Evolutionary conservation across 164 flowering plant genomes (phyloP).

Genomic region (Litsea cubeba): DNA sequence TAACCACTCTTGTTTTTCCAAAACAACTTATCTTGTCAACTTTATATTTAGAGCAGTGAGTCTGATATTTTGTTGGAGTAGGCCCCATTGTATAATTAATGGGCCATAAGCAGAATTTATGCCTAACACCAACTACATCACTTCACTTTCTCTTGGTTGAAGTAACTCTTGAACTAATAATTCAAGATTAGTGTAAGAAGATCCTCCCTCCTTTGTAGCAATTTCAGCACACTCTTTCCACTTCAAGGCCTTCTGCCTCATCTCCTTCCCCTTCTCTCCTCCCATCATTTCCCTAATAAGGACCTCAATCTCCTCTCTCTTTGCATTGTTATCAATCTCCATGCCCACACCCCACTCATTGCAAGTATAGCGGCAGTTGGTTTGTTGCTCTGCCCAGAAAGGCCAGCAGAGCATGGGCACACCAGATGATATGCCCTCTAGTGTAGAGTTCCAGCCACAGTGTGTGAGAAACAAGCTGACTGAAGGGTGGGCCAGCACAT

Average conservation of each 20-base stretch:
- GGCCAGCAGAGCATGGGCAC: conserved; percentile 12
- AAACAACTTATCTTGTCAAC: too few relatives aligned
- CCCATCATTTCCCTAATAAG: conserved; percentile 4
- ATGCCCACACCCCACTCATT: conserved; percentile 11
- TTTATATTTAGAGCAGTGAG: too few relatives aligned
- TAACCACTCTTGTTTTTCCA: too few relatives aligned
- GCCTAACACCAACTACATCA: too few relatives aligned
- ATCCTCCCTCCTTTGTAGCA: not conserved
- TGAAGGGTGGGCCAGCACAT: conserved; percentile 10
- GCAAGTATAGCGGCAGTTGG: conserved; percentile 6
- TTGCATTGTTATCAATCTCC: conserved; percentile 7
- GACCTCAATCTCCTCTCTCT: conserved; percentile 1
- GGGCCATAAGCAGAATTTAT: too few relatives aligned
- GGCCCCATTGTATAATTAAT: not conserved
- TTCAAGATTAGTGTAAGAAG: not conserved
- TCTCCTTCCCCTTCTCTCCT: conserved; percentile 8
- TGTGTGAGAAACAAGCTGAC: conserved; percentile 8
- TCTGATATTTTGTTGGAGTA: too few relatives aligned
- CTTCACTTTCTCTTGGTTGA: not conserved
- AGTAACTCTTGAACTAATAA: not conserved
- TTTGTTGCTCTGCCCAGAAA: conserved; percentile 1
- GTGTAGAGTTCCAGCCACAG: conserved; percentile 9
- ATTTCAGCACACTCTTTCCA: conserved; percentile 2
- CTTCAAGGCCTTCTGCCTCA: conserved; percentile 1
- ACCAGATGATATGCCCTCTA: conserved; percentile 5